Evolutionary conservation across 106 monocot genomes (phyloP).

Genomic region (Narthecium ossifragum): DNA sequence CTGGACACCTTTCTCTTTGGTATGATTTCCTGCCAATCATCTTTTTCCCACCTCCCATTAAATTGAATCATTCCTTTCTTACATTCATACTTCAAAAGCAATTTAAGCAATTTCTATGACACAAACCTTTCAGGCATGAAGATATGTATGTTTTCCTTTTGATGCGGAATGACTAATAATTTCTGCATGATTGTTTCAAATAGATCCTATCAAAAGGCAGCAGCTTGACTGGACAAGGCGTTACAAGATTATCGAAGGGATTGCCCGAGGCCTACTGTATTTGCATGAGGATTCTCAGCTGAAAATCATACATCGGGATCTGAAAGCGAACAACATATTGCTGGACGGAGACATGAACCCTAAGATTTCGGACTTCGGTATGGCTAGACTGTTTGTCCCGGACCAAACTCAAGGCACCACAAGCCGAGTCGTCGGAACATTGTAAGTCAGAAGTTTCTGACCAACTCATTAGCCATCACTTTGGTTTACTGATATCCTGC

Average conservation of each 20-base stretch:
- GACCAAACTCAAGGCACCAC: background rate
- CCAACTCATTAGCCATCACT: no score
- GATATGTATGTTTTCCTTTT: no score
- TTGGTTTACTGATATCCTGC: background rate
- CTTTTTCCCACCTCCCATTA: no score
- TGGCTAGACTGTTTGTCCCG: background rate
- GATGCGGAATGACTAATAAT: no score
- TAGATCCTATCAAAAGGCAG: background rate
- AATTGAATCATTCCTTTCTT: no score
- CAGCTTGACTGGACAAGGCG: background rate
- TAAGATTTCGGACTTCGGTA: conserved; percentile 6
- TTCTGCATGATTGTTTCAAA: background rate
- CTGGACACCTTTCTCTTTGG: conserved; percentile 16
- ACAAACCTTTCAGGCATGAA: no score
- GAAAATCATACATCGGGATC: conserved; percentile 4
- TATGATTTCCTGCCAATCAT: background rate
- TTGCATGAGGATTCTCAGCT: background rate
- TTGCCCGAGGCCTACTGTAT: conserved; percentile 3
- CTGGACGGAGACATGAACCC: conserved; percentile 4
- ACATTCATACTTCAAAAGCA: no score
- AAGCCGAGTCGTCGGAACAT: conserved; percentile 6
- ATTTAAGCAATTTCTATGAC: no score
- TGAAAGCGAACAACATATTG: conserved; percentile 2
- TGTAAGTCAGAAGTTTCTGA: background rate
- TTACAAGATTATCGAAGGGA: background rate